Evolutionary conservation across 495 filamentous ascomycete species (phyloP).

Genomic region (Tuber brumale): DNA sequence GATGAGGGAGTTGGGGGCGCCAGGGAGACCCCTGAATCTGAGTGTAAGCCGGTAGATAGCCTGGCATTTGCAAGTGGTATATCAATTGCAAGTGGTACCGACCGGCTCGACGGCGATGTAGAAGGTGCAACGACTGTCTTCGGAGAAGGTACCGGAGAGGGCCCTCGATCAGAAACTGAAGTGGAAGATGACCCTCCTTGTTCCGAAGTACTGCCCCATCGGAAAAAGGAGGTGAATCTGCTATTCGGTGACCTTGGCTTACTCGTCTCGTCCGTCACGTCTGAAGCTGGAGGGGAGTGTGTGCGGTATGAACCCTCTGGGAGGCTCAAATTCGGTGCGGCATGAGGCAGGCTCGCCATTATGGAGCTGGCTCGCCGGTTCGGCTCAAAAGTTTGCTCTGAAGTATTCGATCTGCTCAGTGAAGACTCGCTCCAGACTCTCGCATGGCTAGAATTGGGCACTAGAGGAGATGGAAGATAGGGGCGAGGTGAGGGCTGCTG

Average conservation of each 20-base stretch:
- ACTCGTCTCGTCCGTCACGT: slow-evolving; percentile 43
- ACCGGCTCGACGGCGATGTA: slow-evolving; percentile 33
- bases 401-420: slow-evolving; percentile 26
- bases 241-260: slow-evolving; percentile 57
- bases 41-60: slow-evolving; percentile 31
- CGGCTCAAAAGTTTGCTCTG: slow-evolving; percentile 17
- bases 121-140: slow-evolving; percentile 46
- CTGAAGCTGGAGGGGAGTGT: slow-evolving; percentile 37
- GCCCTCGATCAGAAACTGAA: slow-evolving; percentile 57
- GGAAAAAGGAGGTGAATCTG: slow-evolving; percentile 63
- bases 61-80: slow-evolving; percentile 44
- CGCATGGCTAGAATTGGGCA: slow-evolving; percentile 33
- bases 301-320: slow-evolving; percentile 35
- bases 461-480: slow-evolving; percentile 24
- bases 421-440: slow-evolving; percentile 41
- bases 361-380: slow-evolving; percentile 30
- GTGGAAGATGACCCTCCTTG: slow-evolving; percentile 57
- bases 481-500: slow-evolving; percentile 28
- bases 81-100: slow-evolving; percentile 49
- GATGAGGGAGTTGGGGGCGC: slow-evolving; percentile 47
- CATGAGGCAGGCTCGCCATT: slow-evolving; percentile 30
- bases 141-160: slow-evolving; percentile 56
- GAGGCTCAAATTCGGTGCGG: slow-evolving; percentile 36
- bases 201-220: slow-evolving; percentile 57
- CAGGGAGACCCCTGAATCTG: slow-evolving; percentile 45